Evolutionary conservation across 1,284 basidiomycete species (phyloP).

Genomic region (Leccinum colubrinum): DNA sequence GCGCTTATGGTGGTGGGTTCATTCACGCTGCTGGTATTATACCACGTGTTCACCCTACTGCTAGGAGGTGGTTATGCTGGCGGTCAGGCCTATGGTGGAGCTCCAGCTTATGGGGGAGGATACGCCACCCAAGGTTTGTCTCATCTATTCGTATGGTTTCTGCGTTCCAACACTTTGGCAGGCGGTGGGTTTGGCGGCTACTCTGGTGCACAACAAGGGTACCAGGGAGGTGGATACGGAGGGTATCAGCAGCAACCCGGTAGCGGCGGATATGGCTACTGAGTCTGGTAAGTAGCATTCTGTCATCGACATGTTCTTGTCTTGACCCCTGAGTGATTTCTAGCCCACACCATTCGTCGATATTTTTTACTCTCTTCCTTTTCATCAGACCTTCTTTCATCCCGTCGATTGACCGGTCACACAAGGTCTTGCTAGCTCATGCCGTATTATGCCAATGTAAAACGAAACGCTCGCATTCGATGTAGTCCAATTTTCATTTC

Average conservation of each 20-base stretch:
- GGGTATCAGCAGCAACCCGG: conserved; percentile 21
- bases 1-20: conserved; percentile 25
- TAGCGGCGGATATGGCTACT: conserved; percentile 25
- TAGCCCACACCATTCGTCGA: not conserved
- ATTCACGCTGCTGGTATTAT: not conserved
- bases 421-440: conserved; percentile 5
- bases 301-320: not conserved
- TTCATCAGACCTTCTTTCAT: conserved; percentile 3
- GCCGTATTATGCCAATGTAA: conserved; percentile 20
- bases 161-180: conserved; percentile 6
- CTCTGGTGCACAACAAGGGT: conserved; percentile 23
- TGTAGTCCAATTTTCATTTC: not conserved
- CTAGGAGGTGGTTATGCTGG: conserved; percentile 18
- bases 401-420: not conserved
- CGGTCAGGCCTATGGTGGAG: conserved; percentile 18
- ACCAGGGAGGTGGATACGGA: conserved; percentile 22
- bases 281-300: conserved; percentile 7
- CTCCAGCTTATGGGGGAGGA: conserved; percentile 23
- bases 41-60: not conserved
- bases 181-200: conserved; percentile 18
- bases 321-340: conserved; percentile 1
- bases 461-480: conserved; percentile 7
- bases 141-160: not conserved
- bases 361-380: not conserved
- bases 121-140: conserved; percentile 18